Evolutionary conservation across 768 basidiomycete genomes (phyloP).

Genomic region (Tricholoma bakamatsutake): DNA sequence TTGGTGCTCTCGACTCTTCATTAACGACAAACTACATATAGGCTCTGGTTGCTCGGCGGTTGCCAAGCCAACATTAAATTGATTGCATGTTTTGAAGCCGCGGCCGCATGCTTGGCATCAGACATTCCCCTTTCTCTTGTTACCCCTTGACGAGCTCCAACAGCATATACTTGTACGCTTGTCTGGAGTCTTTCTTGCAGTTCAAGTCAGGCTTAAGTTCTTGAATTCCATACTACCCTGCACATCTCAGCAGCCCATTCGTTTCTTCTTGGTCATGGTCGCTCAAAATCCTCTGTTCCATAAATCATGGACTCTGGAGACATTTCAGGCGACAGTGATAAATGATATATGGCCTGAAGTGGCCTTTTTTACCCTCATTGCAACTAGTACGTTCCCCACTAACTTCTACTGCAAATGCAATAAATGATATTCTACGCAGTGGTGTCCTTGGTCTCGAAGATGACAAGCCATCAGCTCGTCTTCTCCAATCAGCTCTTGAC

Average conservation of each 20-base stretch:
- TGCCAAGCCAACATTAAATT: too few species aligned
- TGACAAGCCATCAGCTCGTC: slow-evolving; percentile 41
- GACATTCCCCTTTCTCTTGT: too few species aligned
- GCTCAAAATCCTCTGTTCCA: slow-evolving; percentile 41
- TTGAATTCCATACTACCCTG: too few species aligned
- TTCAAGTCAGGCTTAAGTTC: too few species aligned
- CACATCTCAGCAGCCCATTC: not conserved
- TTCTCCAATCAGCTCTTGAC: slow-evolving; percentile 54
- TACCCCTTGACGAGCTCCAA: too few species aligned
- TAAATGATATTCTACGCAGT: slow-evolving; percentile 28
- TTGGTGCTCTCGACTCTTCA: too few species aligned
- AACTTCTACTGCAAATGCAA: not conserved
- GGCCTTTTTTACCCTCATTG: slow-evolving; percentile 54
- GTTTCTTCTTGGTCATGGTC: slow-evolving; percentile 30
- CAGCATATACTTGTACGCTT: too few species aligned
- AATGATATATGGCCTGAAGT: slow-evolving; percentile 66
- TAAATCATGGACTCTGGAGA: slow-evolving; percentile 42
- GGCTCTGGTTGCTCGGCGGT: too few species aligned
- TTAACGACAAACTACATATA: too few species aligned
- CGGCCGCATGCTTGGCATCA: too few species aligned
- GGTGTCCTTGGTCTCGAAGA: slow-evolving; percentile 48
- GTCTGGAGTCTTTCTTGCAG: too few species aligned
- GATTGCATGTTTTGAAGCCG: too few species aligned
- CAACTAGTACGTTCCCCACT: slow-evolving; percentile 39
- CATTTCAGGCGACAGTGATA: slow-evolving; percentile 52